These are phyloP conservation scores for Mariannaea sp. DNA, from an alignment of 2,329 filamentous ascomycete genomes.

Conservation along the genomic window DNA sequence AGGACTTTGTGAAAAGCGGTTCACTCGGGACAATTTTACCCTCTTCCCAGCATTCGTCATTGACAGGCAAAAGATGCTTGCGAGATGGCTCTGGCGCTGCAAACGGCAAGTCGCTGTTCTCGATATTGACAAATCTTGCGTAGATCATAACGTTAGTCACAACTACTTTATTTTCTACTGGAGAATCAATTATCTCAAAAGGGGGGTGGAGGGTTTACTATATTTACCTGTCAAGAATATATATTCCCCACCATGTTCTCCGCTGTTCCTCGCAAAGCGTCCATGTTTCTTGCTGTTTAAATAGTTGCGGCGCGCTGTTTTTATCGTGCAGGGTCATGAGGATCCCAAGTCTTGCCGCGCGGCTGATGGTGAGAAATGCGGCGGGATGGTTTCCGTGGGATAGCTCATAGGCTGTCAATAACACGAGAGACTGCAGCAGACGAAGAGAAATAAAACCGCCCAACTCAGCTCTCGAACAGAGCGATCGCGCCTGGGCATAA, in stretches of 20 bases:
- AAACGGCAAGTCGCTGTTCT: conserved; percentile 9
- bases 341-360: conserved; percentile 24
- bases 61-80: conserved; percentile 24
- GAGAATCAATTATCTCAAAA: no score
- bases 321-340: conserved; percentile 25
- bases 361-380: conserved; percentile 27
- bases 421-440: conserved; percentile 22
- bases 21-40: conserved; percentile 25
- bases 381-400: conserved; percentile 26
- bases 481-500: conserved; percentile 13
- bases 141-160: neutral
- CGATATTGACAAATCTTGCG: conserved; percentile 23
- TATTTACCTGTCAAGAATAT: conserved; percentile 26
- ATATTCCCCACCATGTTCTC: conserved; percentile 30
- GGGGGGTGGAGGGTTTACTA: no score
- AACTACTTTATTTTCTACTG: neutral
- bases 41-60: conserved; percentile 26
- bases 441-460: conserved; percentile 23
- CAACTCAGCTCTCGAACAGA: conserved; percentile 17
- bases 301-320: conserved; percentile 11
- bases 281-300: conserved; percentile 24
- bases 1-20: conserved; percentile 22
- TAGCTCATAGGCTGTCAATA: conserved; percentile 22
- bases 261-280: conserved; percentile 26
- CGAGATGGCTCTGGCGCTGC: conserved; percentile 19